Base-by-base conservation (phyloP, 2,329 filamentous ascomycete genomes). In the Hawksworthiomyces lignivorus region DNA sequence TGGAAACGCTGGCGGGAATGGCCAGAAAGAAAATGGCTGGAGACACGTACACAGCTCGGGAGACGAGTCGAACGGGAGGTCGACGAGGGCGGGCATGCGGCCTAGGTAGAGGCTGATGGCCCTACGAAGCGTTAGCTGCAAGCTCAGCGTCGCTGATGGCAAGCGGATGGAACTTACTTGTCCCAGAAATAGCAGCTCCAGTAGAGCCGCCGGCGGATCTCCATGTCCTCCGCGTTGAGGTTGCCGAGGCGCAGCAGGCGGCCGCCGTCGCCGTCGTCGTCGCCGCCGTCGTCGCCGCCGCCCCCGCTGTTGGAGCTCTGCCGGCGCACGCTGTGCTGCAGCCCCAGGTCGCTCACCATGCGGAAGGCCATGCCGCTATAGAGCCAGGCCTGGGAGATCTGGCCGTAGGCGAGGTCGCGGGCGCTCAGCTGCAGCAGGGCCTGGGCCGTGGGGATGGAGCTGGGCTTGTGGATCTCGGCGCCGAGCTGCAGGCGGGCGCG, bases 341-440 rank as follows among this genome's bases (percentile, higher is more conserved):
- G 48, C 15, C 51, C 54, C 17, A 57, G 47, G 34, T 58, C 54
- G 26, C 45, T 48, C 30, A 48, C 53, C 53, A 58, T 58, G 5
- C 55, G 44, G 44, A 57, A 58, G 20, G 55, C 55, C 45, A 58
- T 58, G 21, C 54, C 55, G 39, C 54, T 57, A 44, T 57, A 58
- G 37, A 58, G 46, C 55, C 55, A 58, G 3, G 54, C 54, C 41
- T 55, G 54, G 10, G 54, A 57, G 15, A 54, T 55, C 24, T 51
- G 52, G 7, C 55, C 55, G n/a, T 52, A 47, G 9, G 51, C 54
- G 12, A 56, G 45, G 14, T 56, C 54, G 17, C 53, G 50, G 7
- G 54, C 55, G 40, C 54, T 57, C n/a, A 56, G 44, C 42, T 55
- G 54, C 8, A 58, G 47, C 11, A 58, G 48, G 2, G 54, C 55